Conservation (phyloP, 2,329 filamentous ascomycete species). For the Alternaria sp. region DNA sequence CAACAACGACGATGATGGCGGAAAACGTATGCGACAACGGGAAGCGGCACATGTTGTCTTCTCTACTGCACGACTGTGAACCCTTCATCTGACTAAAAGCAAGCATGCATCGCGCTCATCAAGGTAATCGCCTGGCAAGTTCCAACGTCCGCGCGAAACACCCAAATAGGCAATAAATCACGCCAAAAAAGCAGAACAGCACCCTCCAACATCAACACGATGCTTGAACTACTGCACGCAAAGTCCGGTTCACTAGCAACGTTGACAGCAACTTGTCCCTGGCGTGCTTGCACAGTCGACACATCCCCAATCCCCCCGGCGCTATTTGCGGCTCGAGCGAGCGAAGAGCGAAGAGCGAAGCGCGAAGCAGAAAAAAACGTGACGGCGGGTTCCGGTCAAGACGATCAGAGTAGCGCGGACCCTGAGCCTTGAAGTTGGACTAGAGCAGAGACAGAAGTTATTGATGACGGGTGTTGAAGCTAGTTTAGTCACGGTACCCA, state of each 20-base stretch:
- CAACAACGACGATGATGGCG: neutral
- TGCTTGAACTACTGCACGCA: neutral
- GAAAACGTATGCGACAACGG: neutral
- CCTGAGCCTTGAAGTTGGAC: neutral
- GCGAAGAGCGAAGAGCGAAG: neutral
- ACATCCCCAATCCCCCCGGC: neutral
- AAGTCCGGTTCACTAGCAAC: neutral
- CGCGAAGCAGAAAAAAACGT: neutral
- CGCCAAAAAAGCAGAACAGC: neutral
- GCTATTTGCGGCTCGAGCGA: neutral
- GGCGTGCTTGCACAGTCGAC: neutral
- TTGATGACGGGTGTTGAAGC: neutral
- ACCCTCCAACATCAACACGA: neutral
- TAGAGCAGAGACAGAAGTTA: neutral
- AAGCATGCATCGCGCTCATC: neutral
- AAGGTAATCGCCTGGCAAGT: neutral
- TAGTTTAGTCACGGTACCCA: neutral
- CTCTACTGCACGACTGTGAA: neutral
- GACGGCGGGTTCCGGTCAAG: neutral
- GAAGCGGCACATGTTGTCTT: neutral
- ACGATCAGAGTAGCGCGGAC: neutral
- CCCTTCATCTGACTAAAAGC: neutral
- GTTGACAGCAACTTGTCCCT: neutral
- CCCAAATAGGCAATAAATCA: neutral
- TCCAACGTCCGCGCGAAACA: neutral